Percentiles rank a stretch among this genome's conserved stretches.
Evolutionary conservation across 1,284 basidiomycete genomes (phyloP).

Genomic region (Malassezia cuniculi): DNA sequence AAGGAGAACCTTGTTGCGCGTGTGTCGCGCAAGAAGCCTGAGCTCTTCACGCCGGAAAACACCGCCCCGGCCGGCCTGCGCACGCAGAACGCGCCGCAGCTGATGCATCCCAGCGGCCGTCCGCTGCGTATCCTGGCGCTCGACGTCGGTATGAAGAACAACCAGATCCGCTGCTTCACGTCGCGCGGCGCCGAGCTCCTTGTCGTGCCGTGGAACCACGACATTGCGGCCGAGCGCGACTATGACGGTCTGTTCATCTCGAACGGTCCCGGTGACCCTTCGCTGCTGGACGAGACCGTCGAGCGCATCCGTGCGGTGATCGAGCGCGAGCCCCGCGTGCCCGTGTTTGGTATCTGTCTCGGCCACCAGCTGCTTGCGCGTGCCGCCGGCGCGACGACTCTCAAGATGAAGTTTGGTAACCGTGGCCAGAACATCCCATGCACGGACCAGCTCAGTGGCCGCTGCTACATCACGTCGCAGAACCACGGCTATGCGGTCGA

Average conservation of each 20-base stretch:
- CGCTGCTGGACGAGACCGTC: slow-evolving; percentile 58
- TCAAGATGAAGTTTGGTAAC: slow-evolving; percentile 99
- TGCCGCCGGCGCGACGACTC: slow-evolving; percentile 81
- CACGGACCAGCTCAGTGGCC: slow-evolving; percentile 78
- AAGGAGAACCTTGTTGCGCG: slow-evolving; percentile 74
- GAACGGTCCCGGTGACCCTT: slow-evolving; percentile 95
- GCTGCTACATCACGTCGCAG: slow-evolving; percentile 98
- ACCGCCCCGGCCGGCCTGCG: slow-evolving; percentile 46
- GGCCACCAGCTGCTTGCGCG: slow-evolving; percentile 94
- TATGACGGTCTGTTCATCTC: slow-evolving; percentile 95
- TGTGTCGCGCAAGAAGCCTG: slow-evolving; percentile 63
- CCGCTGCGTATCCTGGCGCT: slow-evolving; percentile 73
- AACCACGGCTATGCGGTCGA: slow-evolving; percentile 98
- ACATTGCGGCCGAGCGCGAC: slow-evolving; percentile 61
- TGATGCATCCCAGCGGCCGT: slow-evolving; percentile 64
- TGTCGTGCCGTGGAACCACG: slow-evolving; percentile 93
- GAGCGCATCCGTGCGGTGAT: slow-evolving; percentile 61
- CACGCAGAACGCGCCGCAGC: slow-evolving; percentile 47
- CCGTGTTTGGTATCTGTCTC: slow-evolving; percentile 97
- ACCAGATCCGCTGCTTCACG: slow-evolving; percentile 94
- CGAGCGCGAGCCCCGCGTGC: slow-evolving; percentile 53
- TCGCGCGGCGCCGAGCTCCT: slow-evolving; percentile 87
- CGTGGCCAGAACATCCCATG: slow-evolving; percentile 98
- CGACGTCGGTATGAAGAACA: slow-evolving; percentile 99
- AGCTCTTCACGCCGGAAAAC: slow-evolving; percentile 52